Evolutionary conservation across 2,329 filamentous ascomycete genomes (phyloP).

Genomic region (Cladosporium oxysporum): DNA sequence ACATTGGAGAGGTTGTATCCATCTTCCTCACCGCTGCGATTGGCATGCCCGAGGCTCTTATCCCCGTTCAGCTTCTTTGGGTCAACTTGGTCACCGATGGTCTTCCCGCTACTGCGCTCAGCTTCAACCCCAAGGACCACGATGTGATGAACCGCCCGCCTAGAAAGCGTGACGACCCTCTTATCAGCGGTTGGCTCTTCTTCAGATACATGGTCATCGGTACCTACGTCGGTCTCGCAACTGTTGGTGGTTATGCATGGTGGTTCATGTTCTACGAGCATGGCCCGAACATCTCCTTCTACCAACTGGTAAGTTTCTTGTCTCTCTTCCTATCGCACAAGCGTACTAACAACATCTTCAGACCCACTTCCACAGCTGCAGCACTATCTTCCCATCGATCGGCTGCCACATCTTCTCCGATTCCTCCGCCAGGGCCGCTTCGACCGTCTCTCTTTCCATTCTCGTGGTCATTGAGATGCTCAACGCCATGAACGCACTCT

Average conservation of each 20-base stretch:
- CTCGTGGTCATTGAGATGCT: conserved; percentile 99
- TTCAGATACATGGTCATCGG: conserved; percentile 97
- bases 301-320: conserved; percentile 64
- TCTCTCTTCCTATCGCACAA: not conserved
- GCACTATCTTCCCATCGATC: conserved; percentile 79
- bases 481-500: conserved; percentile 97
- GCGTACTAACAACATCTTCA: conserved; percentile 32
- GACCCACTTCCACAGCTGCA: conserved; percentile 92
- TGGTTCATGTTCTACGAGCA: conserved; percentile 97
- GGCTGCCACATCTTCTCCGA: conserved; percentile 91
- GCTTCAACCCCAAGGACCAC: conserved; percentile 97
- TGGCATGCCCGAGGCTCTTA: conserved; percentile 95
- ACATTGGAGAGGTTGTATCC: conserved; percentile 98
- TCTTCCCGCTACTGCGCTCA: conserved; percentile 90
- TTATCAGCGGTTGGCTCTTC: conserved; percentile 95
- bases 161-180: conserved; percentile 85
- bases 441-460: conserved; percentile 86
- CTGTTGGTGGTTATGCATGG: conserved; percentile 98
- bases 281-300: conserved; percentile 89
- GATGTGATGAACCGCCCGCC: conserved; percentile 95
- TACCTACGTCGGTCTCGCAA: conserved; percentile 90
- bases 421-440: conserved; percentile 82
- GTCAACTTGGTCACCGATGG: conserved; percentile 98
- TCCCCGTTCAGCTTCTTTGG: conserved; percentile 97
- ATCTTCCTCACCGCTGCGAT: conserved; percentile 96